Evolutionary conservation across 371 early-diverging fungal genomes (phyloP), one percentile per base, ranked within the genome.

Genomic region (Rhizopus sp.): DNA sequence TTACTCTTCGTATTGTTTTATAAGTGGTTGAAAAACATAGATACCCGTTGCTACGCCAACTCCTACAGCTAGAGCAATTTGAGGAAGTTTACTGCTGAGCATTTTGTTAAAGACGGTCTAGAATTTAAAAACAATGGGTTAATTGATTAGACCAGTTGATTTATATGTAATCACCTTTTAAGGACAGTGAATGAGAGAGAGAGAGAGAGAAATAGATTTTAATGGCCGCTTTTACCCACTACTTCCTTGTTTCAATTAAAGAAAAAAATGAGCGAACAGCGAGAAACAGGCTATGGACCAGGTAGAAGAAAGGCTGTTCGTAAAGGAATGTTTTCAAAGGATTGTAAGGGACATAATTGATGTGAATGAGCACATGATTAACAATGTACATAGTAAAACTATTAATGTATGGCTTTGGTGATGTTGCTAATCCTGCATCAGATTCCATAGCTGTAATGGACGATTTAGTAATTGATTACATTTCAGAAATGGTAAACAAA

Each of bases 371-470:
- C 5, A 12, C n/a, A 37, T 46, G 2, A 57, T 37, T 52, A n/a
- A 15, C 48, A 10, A 29, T 48, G 1, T 42, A 10, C 35, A 10
- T 53, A 87, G 90, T 96, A 48, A 82, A 90, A 58, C 72, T 85
- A 51, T 78, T 99, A 68, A 94, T 99, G 94, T 99, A 95, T 76
- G 99, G 97, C 17, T 97, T 93, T 75, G 99, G 99, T 17, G 99
- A 99, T 75, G 91, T 89, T 12, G 78, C 80, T n/a, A 86, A 92
- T 60, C 96, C 99, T n/a, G 81, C 90, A 3, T 73, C 88, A 0
- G 99, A 99, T 67, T 91, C 97, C 16, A 92, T 93, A 16, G 92
- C 93, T 13, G 86, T 95, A 2, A 80, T 99, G 77, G 98, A 99
- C 52, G 96, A 97, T 57, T 83, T 98, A 66, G 83, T 99, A 23